Evolutionary conservation across 2,329 filamentous ascomycete species (phyloP).

Genomic region (Dothiorella sarmentorum): DNA sequence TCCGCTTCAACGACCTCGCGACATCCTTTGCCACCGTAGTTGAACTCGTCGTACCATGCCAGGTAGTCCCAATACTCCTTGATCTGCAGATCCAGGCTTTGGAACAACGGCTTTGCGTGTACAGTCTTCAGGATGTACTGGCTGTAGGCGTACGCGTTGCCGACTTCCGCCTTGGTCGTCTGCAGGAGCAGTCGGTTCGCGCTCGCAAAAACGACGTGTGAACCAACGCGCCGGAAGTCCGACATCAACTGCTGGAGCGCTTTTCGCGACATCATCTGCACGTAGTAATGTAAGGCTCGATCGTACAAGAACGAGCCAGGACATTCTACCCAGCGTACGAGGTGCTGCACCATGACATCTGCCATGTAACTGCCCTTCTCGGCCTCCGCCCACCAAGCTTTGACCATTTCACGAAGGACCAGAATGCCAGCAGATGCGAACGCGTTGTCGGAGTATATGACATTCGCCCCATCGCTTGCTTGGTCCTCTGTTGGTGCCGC

Average conservation of each 20-base stretch:
- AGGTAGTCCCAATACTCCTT: slow-evolving; percentile 99
- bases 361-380: slow-evolving; percentile 90
- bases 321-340: slow-evolving; percentile 95
- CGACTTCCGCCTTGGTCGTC: slow-evolving; percentile 93
- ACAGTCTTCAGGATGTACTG: slow-evolving; percentile 98
- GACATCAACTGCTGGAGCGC: slow-evolving; percentile 96
- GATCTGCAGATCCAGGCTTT: slow-evolving; percentile 95
- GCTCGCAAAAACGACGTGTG: slow-evolving; percentile 91
- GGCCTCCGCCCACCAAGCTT: slow-evolving; percentile 96
- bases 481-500: slow-evolving; percentile 60
- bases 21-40: slow-evolving; percentile 94
- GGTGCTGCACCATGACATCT: slow-evolving; percentile 93
- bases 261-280: slow-evolving; percentile 98
- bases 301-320: slow-evolving; percentile 95
- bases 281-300: slow-evolving; percentile 89
- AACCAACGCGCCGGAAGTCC: slow-evolving; percentile 92
- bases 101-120: slow-evolving; percentile 89
- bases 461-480: slow-evolving; percentile 60
- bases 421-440: slow-evolving; percentile 90
- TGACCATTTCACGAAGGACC: slow-evolving; percentile 96
- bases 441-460: slow-evolving; percentile 79
- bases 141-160: slow-evolving; percentile 93
- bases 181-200: slow-evolving; percentile 86
- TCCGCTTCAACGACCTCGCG: slow-evolving; percentile 73
- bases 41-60: slow-evolving; percentile 98